A percentile compares a stretch with the other conserved stretches of the same genome.
Conservation (phyloP, 129 eudicot species). For the Chrysanthemum makinoi region DNA sequence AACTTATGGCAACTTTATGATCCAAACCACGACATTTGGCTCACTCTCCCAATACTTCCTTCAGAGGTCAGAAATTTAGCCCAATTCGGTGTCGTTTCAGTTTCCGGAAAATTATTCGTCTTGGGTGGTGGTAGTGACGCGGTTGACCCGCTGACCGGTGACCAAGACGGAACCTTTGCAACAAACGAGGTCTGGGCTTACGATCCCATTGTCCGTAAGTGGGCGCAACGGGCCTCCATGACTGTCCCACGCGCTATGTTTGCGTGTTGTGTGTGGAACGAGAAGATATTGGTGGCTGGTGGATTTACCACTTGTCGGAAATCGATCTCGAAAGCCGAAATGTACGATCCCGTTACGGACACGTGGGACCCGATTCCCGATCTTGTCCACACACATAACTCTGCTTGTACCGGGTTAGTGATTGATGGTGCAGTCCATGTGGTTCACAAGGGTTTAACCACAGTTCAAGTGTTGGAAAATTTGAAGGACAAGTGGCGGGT, state of each 20-base stretch:
- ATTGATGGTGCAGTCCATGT: slow-evolving; percentile 77
- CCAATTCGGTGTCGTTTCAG: slow-evolving; percentile 75
- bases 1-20: slow-evolving; percentile 87
- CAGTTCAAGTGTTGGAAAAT: slow-evolving; percentile 68
- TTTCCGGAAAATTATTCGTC: slow-evolving; percentile 76
- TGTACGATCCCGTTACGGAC: slow-evolving; percentile 83
- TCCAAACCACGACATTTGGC: slow-evolving; percentile 74
- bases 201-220: slow-evolving; percentile 61
- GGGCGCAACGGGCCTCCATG: slow-evolving; percentile 84
- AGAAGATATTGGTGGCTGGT: slow-evolving; percentile 88
- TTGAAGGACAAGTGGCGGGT: slow-evolving; percentile 58
- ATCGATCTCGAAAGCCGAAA: slow-evolving; percentile 77
- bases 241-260: slow-evolving; percentile 89
- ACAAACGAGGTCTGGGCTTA: slow-evolving; percentile 94
- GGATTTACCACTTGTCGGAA: slow-evolving; percentile 86
- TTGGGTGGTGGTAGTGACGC: slow-evolving; percentile 99
- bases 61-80: slow-evolving; percentile 75
- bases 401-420: slow-evolving; percentile 75
- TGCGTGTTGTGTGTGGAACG: slow-evolving; percentile 80
- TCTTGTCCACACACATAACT: slow-evolving; percentile 67
- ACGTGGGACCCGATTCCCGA: slow-evolving; percentile 70
- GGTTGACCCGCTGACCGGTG: slow-evolving; percentile 90
- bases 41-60: slow-evolving; percentile 83
- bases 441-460: slow-evolving; percentile 83
- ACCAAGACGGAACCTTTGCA: slow-evolving; percentile 89